Conservation (phyloP, 2,329 filamentous ascomycete genomes). For the Zalaria sp. region DNA sequence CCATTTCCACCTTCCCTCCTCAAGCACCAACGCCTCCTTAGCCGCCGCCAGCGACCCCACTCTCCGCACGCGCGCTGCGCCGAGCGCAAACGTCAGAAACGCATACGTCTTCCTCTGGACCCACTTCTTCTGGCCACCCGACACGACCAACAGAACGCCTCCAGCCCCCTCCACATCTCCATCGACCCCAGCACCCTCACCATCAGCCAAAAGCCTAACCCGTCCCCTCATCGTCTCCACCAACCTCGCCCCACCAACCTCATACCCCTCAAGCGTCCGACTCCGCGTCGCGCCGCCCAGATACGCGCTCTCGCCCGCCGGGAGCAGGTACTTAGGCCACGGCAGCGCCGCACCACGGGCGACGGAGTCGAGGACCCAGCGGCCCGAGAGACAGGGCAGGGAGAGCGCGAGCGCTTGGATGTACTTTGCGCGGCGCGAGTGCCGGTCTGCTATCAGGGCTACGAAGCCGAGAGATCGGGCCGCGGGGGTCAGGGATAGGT, state of each 20-base stretch:
- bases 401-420: constrained; percentile 88
- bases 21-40: constrained; percentile 40
- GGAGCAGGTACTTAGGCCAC: constrained; percentile 72
- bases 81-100: constrained; percentile 68
- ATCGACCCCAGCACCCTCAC: not conserved
- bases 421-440: constrained; percentile 80
- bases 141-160: constrained; percentile 59
- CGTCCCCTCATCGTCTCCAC: constrained; percentile 38
- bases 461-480: constrained; percentile 55
- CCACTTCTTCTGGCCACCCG: constrained; percentile 32
- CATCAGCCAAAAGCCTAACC: constrained; percentile 13
- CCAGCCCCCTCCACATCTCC: constrained; percentile 11
- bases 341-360: constrained; percentile 46
- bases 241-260: constrained; percentile 45
- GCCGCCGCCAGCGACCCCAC: constrained; percentile 55
- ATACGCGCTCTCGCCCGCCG: constrained; percentile 65
- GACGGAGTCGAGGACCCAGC: constrained; percentile 68
- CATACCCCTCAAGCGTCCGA: constrained; percentile 47
- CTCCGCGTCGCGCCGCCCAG: constrained; percentile 68
- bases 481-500: constrained; percentile 32
- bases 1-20: constrained; percentile 52
- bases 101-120: constrained; percentile 58
- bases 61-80: constrained; percentile 51
- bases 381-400: constrained; percentile 68
- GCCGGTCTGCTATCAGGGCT: constrained; percentile 71